A percentile compares a stretch with the other conserved stretches of the same genome.
Evolutionary conservation across 768 basidiomycete species (phyloP).

Genomic region (Mycena venus): DNA sequence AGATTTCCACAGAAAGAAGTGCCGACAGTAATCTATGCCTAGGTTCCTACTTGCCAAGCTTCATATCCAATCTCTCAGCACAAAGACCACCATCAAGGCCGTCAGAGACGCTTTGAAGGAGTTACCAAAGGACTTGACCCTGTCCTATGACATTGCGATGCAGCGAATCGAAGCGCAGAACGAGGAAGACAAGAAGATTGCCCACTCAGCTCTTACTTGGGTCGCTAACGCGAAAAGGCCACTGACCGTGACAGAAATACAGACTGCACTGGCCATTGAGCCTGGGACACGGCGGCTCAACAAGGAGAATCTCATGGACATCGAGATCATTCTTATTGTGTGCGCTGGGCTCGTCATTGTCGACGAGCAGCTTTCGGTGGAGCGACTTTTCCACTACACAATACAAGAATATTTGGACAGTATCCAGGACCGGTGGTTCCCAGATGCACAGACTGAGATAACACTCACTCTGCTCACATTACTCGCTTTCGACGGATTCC

Average conservation of each 20-base stretch:
- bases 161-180: not conserved
- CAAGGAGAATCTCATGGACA: not conserved
- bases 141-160: not conserved
- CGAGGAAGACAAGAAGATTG: not conserved
- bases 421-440: not conserved
- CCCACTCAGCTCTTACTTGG: not conserved
- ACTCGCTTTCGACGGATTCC: not conserved
- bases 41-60: slow-evolving; percentile 11
- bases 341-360: not conserved
- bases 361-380: not conserved
- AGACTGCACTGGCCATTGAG: not conserved
- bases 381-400: not conserved
- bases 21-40: no score
- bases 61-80: no score
- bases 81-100: not conserved
- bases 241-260: not conserved
- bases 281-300: not conserved
- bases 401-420: not conserved
- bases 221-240: not conserved
- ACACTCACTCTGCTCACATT: not conserved
- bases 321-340: not conserved
- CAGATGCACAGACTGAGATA: not conserved
- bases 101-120: not conserved
- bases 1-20: no score
- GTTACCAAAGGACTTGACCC: not conserved